Evolutionary conservation across 306 rosid genomes (phyloP).

Genomic region (Cucurbita argyrosperma): DNA sequence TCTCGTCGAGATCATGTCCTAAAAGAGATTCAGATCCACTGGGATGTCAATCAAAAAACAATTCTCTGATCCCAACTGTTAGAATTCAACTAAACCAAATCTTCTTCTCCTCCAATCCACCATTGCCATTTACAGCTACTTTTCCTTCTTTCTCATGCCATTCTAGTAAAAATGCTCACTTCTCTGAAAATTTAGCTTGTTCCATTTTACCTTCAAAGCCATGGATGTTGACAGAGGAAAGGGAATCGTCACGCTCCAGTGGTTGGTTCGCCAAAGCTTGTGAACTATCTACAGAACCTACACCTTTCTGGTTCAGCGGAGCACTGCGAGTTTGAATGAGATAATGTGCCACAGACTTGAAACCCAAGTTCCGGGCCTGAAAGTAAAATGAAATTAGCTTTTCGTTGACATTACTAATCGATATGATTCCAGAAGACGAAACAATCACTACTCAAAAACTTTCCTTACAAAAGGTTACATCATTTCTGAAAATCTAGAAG

Average conservation of each 20-base stretch:
- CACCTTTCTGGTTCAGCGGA: background rate
- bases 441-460: background rate
- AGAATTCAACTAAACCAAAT: background rate
- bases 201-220: background rate
- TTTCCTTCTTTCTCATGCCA: background rate
- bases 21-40: background rate
- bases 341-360: conserved; percentile 42
- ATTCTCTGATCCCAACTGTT: background rate
- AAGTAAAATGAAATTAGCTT: background rate
- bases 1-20: background rate
- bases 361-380: conserved; percentile 24
- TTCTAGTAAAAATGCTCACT: background rate
- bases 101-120: background rate
- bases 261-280: background rate
- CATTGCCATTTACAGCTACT: background rate
- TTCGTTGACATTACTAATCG: background rate
- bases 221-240: background rate
- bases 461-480: too few relatives aligned
- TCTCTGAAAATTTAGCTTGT: background rate
- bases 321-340: conserved; percentile 25
- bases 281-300: background rate
- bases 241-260: background rate
- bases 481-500: background rate
- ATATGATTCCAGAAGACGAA: background rate
- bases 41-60: background rate